These are phyloP conservation scores for Exophiala xenobiotica DNA, from an alignment of 2,329 filamentous ascomycete species.

Conservation along the genomic window DNA sequence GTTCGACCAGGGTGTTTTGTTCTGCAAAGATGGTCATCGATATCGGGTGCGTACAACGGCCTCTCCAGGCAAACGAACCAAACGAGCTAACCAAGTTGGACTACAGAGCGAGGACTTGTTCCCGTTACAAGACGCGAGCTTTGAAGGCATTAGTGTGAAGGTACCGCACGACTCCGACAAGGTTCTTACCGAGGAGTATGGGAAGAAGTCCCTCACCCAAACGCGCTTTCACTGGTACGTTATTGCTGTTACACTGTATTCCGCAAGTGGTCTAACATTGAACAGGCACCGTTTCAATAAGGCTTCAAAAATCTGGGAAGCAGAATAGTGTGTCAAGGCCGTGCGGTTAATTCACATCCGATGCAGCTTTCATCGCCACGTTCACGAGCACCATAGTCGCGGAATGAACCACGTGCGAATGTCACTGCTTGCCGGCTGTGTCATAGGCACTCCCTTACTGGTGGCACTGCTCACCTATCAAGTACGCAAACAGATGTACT, in stretches of 20 bases:
- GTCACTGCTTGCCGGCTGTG: no score
- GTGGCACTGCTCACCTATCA: no score
- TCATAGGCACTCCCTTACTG: no score
- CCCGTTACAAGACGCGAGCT: slow-evolving; percentile 2
- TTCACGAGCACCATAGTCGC: no score
- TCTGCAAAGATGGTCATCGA: slow-evolving; percentile 15
- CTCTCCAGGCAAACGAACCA: background rate
- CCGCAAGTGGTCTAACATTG: background rate
- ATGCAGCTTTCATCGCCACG: no score
- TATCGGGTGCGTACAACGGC: slow-evolving; percentile 5
- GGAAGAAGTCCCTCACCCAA: slow-evolving; percentile 2
- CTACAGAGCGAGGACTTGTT: slow-evolving; percentile 9
- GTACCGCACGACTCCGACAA: slow-evolving; percentile 7
- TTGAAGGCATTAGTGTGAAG: slow-evolving; percentile 13
- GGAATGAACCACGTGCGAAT: no score
- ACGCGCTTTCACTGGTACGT: slow-evolving; percentile 13
- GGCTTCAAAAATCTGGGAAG: slow-evolving; percentile 7
- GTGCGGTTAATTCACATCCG: background rate
- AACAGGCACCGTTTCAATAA: slow-evolving; percentile 11
- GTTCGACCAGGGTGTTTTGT: slow-evolving; percentile 3
- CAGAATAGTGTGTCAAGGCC: slow-evolving; percentile 5
- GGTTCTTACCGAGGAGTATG: slow-evolving; percentile 13
- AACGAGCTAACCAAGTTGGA: background rate
- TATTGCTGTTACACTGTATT: background rate
- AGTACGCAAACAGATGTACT: no score